Base-by-base conservation (phyloP, 768 basidiomycete species). In the Kwoniella heveanensis region DNA sequence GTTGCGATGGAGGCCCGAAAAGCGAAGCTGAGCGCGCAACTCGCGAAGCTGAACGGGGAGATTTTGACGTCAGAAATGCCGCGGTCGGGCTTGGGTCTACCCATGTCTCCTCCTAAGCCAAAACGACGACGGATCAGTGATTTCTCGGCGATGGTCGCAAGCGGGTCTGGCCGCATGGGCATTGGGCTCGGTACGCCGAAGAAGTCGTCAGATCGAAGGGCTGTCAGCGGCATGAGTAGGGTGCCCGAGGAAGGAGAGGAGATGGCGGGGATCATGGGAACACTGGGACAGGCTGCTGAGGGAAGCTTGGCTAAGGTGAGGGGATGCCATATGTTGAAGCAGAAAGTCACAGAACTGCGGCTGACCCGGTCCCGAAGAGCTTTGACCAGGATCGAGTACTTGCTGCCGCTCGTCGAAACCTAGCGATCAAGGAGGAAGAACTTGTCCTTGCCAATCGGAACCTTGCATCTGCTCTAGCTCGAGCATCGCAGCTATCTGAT, bases 101-200 rank as follows among this genome's bases (percentile, higher is more conserved):
- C 69, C 5, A 22, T 64, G 5, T 62, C 64, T 7, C 62, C 71
- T 8, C 64, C 68, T 4, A 64, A 59, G 32, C 67, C 62, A 0
- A 74, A 76, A 53, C 70, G 80, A 12, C 63, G 78, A 7, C 67
- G 80, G 8, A 79, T 79, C 68, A 78, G 77, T 65, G 80, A 80
- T 55, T 71, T 76, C 58, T 44, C 68, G 21, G 54, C 53, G 2
- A 32, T 63, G 3, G 24, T 62, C 10, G 36, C 54, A 12, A 46
- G 46, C 19, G 58, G 57, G 21, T 53, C 61, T 24, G 66, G 61
- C 26, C 29, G 68, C 19, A 44, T 60, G 21, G 67, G 66, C 0
- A 52, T 76, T 17, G 71, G 74, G 12, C 30, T 73, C 21, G 72
- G 68, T 21, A 66, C 57, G 12, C 74, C 74, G 0, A 54, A 57